phyloP scores from a whole-genome alignment of 768 basidiomycete genomes.

The Botryobasidium botryosum region DNA sequence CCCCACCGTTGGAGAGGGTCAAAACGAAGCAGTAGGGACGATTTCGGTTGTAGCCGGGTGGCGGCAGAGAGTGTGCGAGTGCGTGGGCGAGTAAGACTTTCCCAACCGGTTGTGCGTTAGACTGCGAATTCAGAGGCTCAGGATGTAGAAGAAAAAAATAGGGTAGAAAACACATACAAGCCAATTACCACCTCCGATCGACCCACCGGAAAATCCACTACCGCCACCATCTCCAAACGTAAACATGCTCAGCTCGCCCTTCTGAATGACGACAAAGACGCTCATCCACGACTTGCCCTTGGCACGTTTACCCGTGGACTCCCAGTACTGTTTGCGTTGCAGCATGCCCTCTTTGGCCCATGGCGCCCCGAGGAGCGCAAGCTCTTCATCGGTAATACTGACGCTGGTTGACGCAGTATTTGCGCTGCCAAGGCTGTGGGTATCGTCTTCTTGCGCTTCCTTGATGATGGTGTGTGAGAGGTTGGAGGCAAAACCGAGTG shows the following conservation, averaged over 20 bases:
- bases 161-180: slow-evolving; percentile 41
- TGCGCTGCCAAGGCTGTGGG: slow-evolving; percentile 46
- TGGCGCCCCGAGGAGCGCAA: slow-evolving; percentile 86
- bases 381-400: slow-evolving; percentile 87
- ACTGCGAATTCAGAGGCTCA: slow-evolving; percentile 26
- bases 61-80: slow-evolving; percentile 69
- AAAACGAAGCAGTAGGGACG: slow-evolving; percentile 92
- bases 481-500: slow-evolving; percentile 93
- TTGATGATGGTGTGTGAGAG: slow-evolving; percentile 92
- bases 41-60: slow-evolving; percentile 80
- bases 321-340: slow-evolving; percentile 89
- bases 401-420: slow-evolving; percentile 52
- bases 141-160: slow-evolving; percentile 2
- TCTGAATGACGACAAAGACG: slow-evolving; percentile 90
- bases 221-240: slow-evolving; percentile 55
- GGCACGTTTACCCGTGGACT: slow-evolving; percentile 62
- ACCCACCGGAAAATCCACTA: slow-evolving; percentile 30
- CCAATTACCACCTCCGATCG: slow-evolving; percentile 98
- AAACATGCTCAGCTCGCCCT: slow-evolving; percentile 92
- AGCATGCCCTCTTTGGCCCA: slow-evolving; percentile 99
- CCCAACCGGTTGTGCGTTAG: slow-evolving; percentile 78
- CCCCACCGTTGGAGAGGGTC: slow-evolving; percentile 70
- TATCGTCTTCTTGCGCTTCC: slow-evolving; percentile 83
- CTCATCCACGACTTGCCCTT: slow-evolving; percentile 87
- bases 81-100: slow-evolving; percentile 73